Conservation (phyloP, 2,329 filamentous ascomycete genomes). For the Xylariaceae sp. region DNA sequence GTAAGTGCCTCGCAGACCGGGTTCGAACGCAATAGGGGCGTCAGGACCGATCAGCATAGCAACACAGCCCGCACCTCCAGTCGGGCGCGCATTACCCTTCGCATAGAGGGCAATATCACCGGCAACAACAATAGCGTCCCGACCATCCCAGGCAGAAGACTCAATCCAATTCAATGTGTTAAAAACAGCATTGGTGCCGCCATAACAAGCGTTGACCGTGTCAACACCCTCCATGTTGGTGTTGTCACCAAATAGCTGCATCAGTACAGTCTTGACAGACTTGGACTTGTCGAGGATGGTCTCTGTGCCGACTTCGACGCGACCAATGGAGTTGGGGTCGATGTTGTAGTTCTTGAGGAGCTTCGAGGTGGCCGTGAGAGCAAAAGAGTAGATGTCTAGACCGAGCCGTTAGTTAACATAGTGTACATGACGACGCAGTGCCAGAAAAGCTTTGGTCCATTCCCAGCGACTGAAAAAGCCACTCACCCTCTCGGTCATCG, state of each 20-base stretch:
- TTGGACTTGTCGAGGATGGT: conserved; percentile 86
- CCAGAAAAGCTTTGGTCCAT: not conserved
- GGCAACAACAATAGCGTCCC: conserved; percentile 73
- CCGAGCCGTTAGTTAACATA: conserved; percentile 3
- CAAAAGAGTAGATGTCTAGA: conserved; percentile 81
- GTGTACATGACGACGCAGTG: not conserved
- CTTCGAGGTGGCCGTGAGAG: conserved; percentile 71
- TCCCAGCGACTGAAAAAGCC: not conserved
- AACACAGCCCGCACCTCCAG: conserved; percentile 73
- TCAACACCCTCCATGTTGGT: conserved; percentile 81
- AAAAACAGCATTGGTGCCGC: conserved; percentile 79
- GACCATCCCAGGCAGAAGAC: conserved; percentile 81
- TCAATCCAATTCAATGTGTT: conserved; percentile 83
- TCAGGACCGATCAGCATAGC: conserved; percentile 76
- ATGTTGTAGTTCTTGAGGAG: conserved; percentile 80
- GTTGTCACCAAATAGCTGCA: conserved; percentile 82
- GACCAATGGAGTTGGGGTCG: conserved; percentile 71
- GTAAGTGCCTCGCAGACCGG: conserved; percentile 74
- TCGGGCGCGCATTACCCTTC: conserved; percentile 76
- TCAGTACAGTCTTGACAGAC: conserved; percentile 82
- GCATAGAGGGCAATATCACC: conserved; percentile 84
- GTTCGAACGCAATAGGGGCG: conserved; percentile 71
- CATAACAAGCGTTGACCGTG: conserved; percentile 81
- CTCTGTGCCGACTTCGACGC: conserved; percentile 81
- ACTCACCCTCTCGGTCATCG: conserved; percentile 78